A percentile compares a stretch with the other conserved stretches of the same genome.
phyloP scores from a whole-genome alignment of 2,329 filamentous ascomycete genomes.

The Aspergillus intermedius region DNA sequence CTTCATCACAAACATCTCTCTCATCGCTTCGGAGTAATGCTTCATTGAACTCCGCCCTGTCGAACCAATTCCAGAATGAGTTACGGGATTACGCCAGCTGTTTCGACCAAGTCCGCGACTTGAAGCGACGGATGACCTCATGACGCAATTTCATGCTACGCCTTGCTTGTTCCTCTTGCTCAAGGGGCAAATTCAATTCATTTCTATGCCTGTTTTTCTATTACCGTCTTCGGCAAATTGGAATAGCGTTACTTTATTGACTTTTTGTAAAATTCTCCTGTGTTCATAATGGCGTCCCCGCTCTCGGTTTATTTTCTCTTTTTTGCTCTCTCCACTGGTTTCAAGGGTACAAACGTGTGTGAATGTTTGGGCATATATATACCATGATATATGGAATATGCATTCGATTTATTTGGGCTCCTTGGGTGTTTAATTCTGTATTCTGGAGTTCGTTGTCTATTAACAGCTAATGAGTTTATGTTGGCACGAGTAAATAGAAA shows the following conservation, averaged over 20 bases:
- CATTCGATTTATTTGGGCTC: not conserved
- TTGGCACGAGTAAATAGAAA: not conserved
- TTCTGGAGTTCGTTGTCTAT: not conserved
- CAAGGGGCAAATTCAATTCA: not conserved
- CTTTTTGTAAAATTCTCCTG: no score
- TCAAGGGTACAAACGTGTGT: not conserved
- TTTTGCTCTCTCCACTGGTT: not conserved
- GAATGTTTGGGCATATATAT: not conserved
- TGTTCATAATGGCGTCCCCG: no score
- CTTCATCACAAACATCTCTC: conserved; percentile 77
- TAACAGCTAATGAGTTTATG: not conserved
- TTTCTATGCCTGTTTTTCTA: not conserved
- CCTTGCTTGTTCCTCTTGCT: conserved; percentile 1
- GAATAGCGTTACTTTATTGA: no score
- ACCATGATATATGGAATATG: not conserved
- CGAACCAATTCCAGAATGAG: conserved; percentile 70
- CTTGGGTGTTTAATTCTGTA: not conserved
- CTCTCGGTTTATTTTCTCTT: not conserved
- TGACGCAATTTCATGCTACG: conserved; percentile 9
- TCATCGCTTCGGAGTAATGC: conserved; percentile 66
- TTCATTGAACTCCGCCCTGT: conserved; percentile 50
- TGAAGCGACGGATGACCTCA: conserved; percentile 35
- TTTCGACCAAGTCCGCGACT: conserved; percentile 70
- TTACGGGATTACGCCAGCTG: conserved; percentile 79
- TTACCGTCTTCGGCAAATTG: no score